Evolutionary conservation across 208 protist genomes (phyloP).

Genomic region (Zelonia costaricensis): DNA sequence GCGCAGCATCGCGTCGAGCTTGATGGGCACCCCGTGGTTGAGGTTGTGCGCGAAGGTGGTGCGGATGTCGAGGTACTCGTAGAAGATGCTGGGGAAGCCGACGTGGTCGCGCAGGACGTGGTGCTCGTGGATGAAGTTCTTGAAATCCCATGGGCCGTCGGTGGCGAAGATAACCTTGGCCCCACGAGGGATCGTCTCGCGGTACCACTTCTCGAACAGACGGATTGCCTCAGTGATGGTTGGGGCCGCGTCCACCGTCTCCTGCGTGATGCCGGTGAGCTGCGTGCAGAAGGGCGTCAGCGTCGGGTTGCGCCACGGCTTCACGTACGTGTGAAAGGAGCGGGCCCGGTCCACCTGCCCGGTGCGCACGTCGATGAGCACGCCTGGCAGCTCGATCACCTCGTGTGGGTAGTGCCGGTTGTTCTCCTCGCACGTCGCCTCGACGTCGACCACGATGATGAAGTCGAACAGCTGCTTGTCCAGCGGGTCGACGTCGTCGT

Average conservation of each 20-base stretch:
- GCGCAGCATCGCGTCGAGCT: conserved; percentile 80
- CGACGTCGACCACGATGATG: conserved; percentile 92
- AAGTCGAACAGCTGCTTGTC: conserved; percentile 92
- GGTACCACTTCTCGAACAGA: conserved; percentile 78
- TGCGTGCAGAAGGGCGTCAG: conserved; percentile 92
- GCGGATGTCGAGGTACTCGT: conserved; percentile 90
- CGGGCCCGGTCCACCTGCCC: conserved; percentile 62
- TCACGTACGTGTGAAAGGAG: conserved; percentile 91
- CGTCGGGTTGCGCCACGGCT: conserved; percentile 79
- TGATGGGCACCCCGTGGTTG: conserved; percentile 66
- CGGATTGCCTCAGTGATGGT: conserved; percentile 69
- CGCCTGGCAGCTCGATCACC: conserved; percentile 95
- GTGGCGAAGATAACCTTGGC: conserved; percentile 82
- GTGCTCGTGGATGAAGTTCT: conserved; percentile 79
- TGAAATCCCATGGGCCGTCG: conserved; percentile 90
- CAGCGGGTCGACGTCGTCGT: conserved; percentile 61
- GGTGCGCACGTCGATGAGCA: conserved; percentile 83
- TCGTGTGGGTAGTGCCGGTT: conserved; percentile 84
- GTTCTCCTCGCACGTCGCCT: conserved; percentile 88
- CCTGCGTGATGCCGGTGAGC: conserved; percentile 95
- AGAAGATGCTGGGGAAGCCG: conserved; percentile 76
- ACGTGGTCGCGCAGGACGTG: conserved; percentile 82
- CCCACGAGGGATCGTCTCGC: conserved; percentile 62
- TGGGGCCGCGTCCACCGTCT: conserved; percentile 80
- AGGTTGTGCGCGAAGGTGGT: conserved; percentile 82